Evolutionary conservation across 2,329 filamentous ascomycete genomes (phyloP).

Genomic region (Ophiostoma triangulosporum): DNA sequence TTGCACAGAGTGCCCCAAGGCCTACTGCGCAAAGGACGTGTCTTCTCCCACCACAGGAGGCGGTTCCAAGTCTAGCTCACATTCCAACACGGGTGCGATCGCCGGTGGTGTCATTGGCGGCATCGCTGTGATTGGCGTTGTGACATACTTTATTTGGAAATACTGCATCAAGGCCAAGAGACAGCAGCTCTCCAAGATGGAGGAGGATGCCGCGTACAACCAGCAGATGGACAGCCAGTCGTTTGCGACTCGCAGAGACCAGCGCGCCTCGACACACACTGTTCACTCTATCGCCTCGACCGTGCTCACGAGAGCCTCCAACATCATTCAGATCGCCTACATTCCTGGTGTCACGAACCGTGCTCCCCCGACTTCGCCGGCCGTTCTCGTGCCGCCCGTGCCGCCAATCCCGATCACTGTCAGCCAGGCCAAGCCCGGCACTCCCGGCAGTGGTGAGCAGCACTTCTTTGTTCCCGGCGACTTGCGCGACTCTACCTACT

Average conservation of each 20-base stretch:
- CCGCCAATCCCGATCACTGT: conserved; percentile 66
- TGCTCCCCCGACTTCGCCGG: conserved; percentile 70
- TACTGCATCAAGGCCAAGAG: conserved; percentile 75
- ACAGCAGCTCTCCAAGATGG: conserved; percentile 38
- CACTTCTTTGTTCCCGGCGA: conserved; percentile 91
- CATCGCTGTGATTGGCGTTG: conserved; percentile 56
- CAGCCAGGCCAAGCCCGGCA: conserved; percentile 33
- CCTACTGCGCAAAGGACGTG: conserved; percentile 27
- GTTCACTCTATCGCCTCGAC: conserved; percentile 88
- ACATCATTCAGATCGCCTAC: conserved; percentile 98
- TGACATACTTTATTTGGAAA: conserved; percentile 73
- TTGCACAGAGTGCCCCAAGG: conserved; percentile 34
- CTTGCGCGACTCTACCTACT: conserved; percentile 82
- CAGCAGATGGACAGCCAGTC: conserved; percentile 40
- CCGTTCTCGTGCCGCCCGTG: conserved; percentile 75
- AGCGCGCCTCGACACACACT: conserved; percentile 69
- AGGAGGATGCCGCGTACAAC: conserved; percentile 41
- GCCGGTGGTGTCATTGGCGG: conserved; percentile 86
- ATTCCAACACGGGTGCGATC: conserved; percentile 69
- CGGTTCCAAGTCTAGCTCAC: conserved; percentile 21
- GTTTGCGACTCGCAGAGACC: conserved; percentile 39
- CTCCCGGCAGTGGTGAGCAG: conserved; percentile 56
- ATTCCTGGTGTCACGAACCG: conserved; percentile 95
- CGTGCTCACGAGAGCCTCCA: conserved; percentile 87
- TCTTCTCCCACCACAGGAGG: conserved; percentile 14